Evolutionary conservation across 1,284 basidiomycete genomes (phyloP).

Genomic region (Fomitiporia mediterranea): DNA sequence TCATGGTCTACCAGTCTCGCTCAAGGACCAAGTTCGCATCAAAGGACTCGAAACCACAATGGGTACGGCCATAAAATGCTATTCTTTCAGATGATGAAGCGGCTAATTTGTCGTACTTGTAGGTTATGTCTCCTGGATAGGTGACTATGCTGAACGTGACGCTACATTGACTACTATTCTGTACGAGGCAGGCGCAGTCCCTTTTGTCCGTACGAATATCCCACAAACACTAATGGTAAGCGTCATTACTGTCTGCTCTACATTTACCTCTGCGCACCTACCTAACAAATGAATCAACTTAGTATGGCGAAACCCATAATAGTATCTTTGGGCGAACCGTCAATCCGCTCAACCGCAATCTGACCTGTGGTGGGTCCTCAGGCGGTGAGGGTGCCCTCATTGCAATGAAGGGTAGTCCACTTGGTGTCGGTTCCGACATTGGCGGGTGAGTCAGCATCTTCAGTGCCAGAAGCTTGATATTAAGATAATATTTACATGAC

Average conservation of each 20-base stretch:
- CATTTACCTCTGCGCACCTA: neutral
- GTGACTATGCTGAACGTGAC: conserved; percentile 48
- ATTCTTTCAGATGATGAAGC: neutral
- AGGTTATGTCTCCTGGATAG: conserved; percentile 70
- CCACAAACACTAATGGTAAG: conserved; percentile 62
- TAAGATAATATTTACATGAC: neutral
- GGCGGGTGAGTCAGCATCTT: conserved; percentile 42
- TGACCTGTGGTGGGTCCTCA: conserved; percentile 55
- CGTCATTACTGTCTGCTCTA: neutral
- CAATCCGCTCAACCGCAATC: conserved; percentile 54
- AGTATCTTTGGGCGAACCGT: conserved; percentile 64
- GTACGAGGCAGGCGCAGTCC: conserved; percentile 57
- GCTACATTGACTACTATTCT: conserved; percentile 58
- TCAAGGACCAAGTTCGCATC: conserved; percentile 58
- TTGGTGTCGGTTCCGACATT: conserved; percentile 69
- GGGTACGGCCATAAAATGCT: conserved; percentile 29
- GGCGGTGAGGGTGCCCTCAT: conserved; percentile 59
- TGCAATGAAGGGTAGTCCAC: conserved; percentile 49
- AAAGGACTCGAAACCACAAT: conserved; percentile 50
- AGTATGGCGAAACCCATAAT: conserved; percentile 64
- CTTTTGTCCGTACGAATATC: conserved; percentile 67
- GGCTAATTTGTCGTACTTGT: neutral
- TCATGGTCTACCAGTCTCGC: conserved; percentile 59
- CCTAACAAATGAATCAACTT: neutral
- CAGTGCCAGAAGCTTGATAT: neutral